These are phyloP conservation scores for Colletotrichum tabaci DNA, from an alignment of 2,329 filamentous ascomycete species.

Conservation along the genomic window DNA sequence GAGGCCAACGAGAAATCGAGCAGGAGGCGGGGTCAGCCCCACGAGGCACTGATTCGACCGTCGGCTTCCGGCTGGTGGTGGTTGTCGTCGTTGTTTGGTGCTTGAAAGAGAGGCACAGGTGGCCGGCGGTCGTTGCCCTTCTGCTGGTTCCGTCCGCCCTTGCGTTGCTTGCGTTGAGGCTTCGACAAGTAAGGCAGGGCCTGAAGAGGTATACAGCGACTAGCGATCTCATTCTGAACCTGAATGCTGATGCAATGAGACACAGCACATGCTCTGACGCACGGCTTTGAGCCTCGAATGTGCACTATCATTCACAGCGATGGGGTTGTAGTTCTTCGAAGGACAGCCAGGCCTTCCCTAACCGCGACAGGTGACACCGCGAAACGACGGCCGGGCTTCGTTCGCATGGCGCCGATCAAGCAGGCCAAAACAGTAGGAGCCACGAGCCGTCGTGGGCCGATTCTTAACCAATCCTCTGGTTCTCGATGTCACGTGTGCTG, in stretches of 20 bases:
- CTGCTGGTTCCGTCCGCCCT: neutral
- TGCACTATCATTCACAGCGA: neutral
- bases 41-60: constrained; percentile 10
- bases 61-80: constrained; percentile 10
- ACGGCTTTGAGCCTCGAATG: neutral
- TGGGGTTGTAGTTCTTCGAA: neutral
- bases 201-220: neutral
- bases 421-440: constrained; percentile 29
- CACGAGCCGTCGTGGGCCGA: neutral
- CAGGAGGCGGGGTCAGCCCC: constrained; percentile 14
- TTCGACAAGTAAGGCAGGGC: constrained; percentile 3
- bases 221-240: constrained; percentile 8
- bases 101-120: neutral
- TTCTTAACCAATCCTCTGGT: neutral
- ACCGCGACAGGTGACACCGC: constrained; percentile 9
- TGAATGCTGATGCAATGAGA: neutral
- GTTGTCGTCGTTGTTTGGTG: neutral
- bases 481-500: neutral
- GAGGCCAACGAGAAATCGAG: neutral
- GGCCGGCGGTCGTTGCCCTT: neutral
- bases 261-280: neutral
- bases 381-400: constrained; percentile 10
- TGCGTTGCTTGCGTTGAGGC: neutral
- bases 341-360: constrained; percentile 5
- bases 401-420: constrained; percentile 37